Evolutionary conservation across 495 filamentous ascomycete species (phyloP).

Genomic region (Podospora fimiseda): DNA sequence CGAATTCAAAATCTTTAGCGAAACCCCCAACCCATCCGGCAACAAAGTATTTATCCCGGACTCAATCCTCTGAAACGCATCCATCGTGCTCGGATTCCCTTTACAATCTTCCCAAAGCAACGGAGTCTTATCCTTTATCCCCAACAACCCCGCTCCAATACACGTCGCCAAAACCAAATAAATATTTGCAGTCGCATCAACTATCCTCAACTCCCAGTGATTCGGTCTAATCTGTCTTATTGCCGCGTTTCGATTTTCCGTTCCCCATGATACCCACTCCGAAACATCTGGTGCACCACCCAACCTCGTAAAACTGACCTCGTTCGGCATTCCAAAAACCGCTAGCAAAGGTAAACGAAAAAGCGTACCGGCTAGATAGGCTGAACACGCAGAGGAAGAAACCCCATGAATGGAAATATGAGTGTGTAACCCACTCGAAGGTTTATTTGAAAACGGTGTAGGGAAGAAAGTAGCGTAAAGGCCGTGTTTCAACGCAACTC

Average conservation of each 20-base stretch:
- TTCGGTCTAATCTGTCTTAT: background rate
- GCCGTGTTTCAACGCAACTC: background rate
- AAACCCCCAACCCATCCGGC: background rate
- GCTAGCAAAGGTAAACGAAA: background rate
- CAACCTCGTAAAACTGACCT: too few relatives aligned
- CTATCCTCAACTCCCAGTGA: background rate
- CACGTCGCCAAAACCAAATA: background rate
- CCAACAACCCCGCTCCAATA: background rate
- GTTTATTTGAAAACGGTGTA: background rate
- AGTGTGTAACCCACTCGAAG: background rate
- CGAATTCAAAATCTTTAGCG: background rate
- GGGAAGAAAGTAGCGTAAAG: background rate
- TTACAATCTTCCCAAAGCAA: background rate
- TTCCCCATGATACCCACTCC: background rate
- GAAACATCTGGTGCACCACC: too few relatives aligned
- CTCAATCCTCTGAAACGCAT: background rate
- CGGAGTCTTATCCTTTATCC: background rate
- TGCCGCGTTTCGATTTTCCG: background rate
- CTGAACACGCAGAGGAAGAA: background rate
- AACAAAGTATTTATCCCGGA: background rate
- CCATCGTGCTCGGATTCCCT: background rate
- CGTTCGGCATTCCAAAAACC: background rate
- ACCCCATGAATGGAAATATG: background rate
- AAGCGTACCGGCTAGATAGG: background rate
- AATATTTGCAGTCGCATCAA: background rate